Evolutionary conservation across 805 yeast genomes (phyloP).

Genomic region (Kurtzmaniella cleridarum): DNA sequence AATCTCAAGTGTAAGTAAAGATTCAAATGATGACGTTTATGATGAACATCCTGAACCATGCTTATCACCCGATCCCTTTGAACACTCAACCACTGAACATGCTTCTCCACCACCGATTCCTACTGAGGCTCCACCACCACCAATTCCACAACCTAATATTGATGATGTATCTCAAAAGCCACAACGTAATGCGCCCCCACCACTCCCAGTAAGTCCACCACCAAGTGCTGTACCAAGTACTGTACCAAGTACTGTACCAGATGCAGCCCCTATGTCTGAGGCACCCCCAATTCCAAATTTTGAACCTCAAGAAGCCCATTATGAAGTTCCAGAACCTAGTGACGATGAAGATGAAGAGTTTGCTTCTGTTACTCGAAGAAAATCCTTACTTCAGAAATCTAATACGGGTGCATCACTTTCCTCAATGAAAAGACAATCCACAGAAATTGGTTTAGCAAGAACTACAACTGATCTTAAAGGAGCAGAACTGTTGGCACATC

Average conservation of each 20-base stretch:
- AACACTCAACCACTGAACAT: slow-evolving; percentile 8
- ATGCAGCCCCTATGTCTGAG: not conserved
- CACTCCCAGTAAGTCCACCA: slow-evolving; percentile 12
- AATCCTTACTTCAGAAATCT: too few species aligned
- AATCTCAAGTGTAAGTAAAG: slow-evolving; percentile 9
- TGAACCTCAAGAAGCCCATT: slow-evolving; percentile 8
- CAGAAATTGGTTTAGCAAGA: too few species aligned
- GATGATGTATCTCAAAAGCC: slow-evolving; percentile 13
- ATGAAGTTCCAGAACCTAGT: slow-evolving; percentile 5
- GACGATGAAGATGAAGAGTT: slow-evolving; percentile 26
- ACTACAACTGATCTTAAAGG: too few species aligned
- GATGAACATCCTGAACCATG: slow-evolving; percentile 6
- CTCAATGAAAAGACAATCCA: too few species aligned
- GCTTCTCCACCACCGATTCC: slow-evolving; percentile 15
- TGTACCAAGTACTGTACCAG: slow-evolving; percentile 3
- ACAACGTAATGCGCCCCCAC: slow-evolving; percentile 10
- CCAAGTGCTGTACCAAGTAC: slow-evolving; percentile 11
- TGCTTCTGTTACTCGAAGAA: slow-evolving; percentile 1
- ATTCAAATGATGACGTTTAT: slow-evolving; percentile 7
- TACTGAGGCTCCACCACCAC: slow-evolving; percentile 9
- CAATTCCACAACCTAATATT: slow-evolving; percentile 11
- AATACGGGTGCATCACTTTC: too few species aligned
- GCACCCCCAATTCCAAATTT: slow-evolving; percentile 16
- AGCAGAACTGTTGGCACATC: slow-evolving; percentile 16
- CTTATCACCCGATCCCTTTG: slow-evolving; percentile 7